These are phyloP conservation scores for Xylaria nigripes DNA, from an alignment of 495 filamentous ascomycete species.

Conservation along the genomic window DNA sequence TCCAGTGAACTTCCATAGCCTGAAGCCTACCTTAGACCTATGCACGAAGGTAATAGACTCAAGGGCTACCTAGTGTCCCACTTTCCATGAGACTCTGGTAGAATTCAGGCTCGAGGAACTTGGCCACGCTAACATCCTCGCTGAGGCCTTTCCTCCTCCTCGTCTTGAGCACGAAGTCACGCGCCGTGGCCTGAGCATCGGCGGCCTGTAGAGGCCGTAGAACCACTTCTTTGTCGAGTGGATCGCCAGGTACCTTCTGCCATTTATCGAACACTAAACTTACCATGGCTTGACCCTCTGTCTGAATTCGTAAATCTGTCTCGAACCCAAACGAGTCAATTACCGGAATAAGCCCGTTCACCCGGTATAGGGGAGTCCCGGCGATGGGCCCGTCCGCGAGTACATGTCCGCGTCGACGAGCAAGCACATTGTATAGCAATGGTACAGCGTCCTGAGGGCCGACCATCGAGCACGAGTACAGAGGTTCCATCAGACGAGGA, in stretches of 20 bases:
- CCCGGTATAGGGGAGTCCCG: conserved; percentile 89
- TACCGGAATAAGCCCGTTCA: conserved; percentile 84
- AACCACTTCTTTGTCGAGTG: conserved; percentile 78
- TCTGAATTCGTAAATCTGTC: conserved; percentile 92
- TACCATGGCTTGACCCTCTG: conserved; percentile 82
- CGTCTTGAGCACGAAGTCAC: conserved; percentile 96
- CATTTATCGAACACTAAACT: conserved; percentile 93
- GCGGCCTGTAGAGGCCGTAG: conserved; percentile 81
- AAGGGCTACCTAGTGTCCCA: conserved; percentile 59
- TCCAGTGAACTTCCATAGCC: neutral
- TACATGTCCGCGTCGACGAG: conserved; percentile 83
- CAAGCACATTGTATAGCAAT: conserved; percentile 83
- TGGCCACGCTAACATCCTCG: conserved; percentile 90
- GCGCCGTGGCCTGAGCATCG: conserved; percentile 71
- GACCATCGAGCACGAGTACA: conserved; percentile 87
- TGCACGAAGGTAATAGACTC: neutral
- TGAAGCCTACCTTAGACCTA: neutral
- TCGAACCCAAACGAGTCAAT: conserved; percentile 97
- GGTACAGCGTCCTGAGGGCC: conserved; percentile 86
- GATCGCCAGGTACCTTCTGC: conserved; percentile 91
- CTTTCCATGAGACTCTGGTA: conserved; percentile 82
- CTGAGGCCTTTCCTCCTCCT: conserved; percentile 85
- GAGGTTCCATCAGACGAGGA: conserved; percentile 89
- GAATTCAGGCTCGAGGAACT: conserved; percentile 91
- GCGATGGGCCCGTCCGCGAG: conserved; percentile 87